Percentiles rank a stretch among this genome's conserved stretches.
Evolutionary conservation across 345 rosid genomes (phyloP).

Genomic region (Raphanus raphanistrum): DNA sequence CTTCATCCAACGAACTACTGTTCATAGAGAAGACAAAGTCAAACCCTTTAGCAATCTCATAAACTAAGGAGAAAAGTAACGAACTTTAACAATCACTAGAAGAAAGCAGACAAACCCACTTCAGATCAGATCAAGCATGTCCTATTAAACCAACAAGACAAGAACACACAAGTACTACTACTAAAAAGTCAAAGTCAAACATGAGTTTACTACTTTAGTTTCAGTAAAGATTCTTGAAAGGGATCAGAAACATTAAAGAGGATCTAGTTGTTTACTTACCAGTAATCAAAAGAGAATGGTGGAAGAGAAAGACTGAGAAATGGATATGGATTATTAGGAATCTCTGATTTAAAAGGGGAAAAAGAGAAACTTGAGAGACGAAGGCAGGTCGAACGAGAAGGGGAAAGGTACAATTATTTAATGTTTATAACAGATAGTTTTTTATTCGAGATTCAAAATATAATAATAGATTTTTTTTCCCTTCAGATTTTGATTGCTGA

Average conservation of each 20-base stretch:
- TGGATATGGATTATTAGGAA: conserved; percentile 34
- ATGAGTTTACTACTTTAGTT: not conserved
- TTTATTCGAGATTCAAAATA: conserved; percentile 7
- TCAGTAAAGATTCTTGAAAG: not conserved
- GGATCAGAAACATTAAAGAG: conserved; percentile 16
- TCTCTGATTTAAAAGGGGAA: conserved; percentile 9
- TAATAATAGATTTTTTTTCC: not conserved
- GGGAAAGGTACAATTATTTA: conserved; percentile 19
- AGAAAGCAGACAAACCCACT: not conserved
- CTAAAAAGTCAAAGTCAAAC: conserved; percentile 11
- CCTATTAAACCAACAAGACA: conserved; percentile 3
- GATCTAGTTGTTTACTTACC: conserved; percentile 26
- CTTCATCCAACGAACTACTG: conserved; percentile 43
- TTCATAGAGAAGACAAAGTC: conserved; percentile 26
- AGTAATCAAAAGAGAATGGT: not conserved
- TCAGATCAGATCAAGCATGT: not conserved
- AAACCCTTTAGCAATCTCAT: not conserved
- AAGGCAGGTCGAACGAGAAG: conserved; percentile 21
- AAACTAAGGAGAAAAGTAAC: not conserved
- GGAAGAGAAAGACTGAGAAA: conserved; percentile 13
- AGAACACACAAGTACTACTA: not conserved
- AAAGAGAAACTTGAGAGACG: not conserved
- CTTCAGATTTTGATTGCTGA: not conserved
- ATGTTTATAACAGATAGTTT: not conserved
- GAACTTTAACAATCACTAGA: not conserved